These are phyloP conservation scores for Zymoseptoria tritici DNA, from an alignment of 2,329 filamentous ascomycete genomes.

Conservation along the genomic window DNA sequence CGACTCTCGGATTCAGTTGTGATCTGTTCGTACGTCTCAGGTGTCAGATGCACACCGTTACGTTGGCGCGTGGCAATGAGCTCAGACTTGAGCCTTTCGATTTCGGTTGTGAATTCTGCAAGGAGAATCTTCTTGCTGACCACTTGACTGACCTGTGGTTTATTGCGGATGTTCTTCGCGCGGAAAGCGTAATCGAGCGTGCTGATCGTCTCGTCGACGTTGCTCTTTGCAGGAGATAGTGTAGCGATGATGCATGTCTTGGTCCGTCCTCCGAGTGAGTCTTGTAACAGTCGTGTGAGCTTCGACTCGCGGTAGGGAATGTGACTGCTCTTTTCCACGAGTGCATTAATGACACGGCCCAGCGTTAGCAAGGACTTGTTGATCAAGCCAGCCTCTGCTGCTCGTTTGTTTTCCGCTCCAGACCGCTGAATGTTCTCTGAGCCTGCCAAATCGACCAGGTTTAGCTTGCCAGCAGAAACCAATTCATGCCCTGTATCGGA, in stretches of 20 bases:
- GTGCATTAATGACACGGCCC: constrained; percentile 91
- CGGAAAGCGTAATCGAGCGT: constrained; percentile 96
- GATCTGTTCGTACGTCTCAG: constrained; percentile 84
- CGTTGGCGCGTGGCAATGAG: constrained; percentile 86
- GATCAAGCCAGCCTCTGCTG: constrained; percentile 89
- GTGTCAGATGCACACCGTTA: constrained; percentile 89
- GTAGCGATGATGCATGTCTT: constrained; percentile 99
- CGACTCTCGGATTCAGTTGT: constrained; percentile 87
- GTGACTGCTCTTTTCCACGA: constrained; percentile 82
- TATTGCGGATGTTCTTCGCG: constrained; percentile 97
- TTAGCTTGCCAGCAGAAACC: constrained; percentile 85
- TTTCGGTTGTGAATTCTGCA: constrained; percentile 82
- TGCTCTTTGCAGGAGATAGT: constrained; percentile 86
- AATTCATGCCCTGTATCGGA: constrained; percentile 82
- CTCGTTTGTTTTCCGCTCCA: constrained; percentile 95
- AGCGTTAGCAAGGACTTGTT: constrained; percentile 96
- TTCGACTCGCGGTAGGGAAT: constrained; percentile 95
- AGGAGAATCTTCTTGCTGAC: constrained; percentile 90
- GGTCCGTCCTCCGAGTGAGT: constrained; percentile 87
- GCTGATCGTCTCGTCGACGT: constrained; percentile 95
- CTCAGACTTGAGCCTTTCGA: constrained; percentile 90
- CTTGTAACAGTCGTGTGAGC: constrained; percentile 86
- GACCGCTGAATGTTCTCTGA: constrained; percentile 97
- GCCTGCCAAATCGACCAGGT: constrained; percentile 90
- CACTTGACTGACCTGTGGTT: constrained; percentile 87